Base-by-base conservation (phyloP, 805 yeast genomes). In the Barnettozyma pratensis region DNA sequence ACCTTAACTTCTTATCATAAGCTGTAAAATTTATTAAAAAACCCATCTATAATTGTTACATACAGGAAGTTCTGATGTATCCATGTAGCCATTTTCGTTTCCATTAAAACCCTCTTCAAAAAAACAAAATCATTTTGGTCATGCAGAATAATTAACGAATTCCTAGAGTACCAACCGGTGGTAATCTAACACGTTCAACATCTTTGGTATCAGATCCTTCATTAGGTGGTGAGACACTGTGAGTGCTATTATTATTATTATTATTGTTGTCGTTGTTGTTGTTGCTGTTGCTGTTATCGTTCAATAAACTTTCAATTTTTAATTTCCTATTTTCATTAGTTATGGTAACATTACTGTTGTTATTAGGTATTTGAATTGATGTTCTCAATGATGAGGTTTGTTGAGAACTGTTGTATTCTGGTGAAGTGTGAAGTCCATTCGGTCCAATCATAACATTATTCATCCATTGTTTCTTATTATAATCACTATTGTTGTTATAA, bases 101-200 rank as follows among this genome's bases (percentile, higher is more conserved):
- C 11, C 34, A 31, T 31, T 31, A 31, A 31, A 31, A 31, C 11
- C 11, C 34, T 31, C 8, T 8, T 8, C 8, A 8, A 31, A 7
- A 10, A 31, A 2, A 31, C 34, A 8, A 31, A 31, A 3, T 8
- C 34, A 31, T 31, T 8, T 8, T 8, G 11, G 11, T 8, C 34
- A 31, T 31, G 34, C 19, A 36, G 11, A n/a, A 36, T 8, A 3
- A 36, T 38, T 39, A 19, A n/a, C 41, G 40, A 34, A 57, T 50
- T 1, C 62, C 62, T 8, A 58, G 42, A 27, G 48, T 55, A 19
- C 51, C 61, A n/a, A 58, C 57, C 8, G 50, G 56, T 19, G 62
- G 62, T 8, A 58, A 37, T 36, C 50, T 49, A 2, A 58, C 53
- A 12, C 49, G 29, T 28, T 46, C 53, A 3, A 37, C 35, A 5